These are phyloP conservation scores for Aspergillus heteromorphus DNA, from an alignment of 495 filamentous ascomycete species.

Conservation along the genomic window DNA sequence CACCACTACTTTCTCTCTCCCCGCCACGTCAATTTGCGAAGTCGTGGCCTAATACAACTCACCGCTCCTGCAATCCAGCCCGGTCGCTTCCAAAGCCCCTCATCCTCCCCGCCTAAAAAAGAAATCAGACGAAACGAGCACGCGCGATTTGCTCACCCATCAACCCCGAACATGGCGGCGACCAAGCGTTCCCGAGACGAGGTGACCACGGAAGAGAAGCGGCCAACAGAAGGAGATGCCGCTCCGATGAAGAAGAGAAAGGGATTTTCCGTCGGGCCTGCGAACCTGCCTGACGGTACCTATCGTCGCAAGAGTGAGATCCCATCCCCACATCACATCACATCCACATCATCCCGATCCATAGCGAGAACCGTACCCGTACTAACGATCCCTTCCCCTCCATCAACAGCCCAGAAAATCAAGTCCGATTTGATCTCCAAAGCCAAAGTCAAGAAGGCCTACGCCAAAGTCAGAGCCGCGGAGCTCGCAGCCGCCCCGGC, in stretches of 20 bases:
- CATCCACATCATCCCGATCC: no score
- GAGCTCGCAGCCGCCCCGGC: slow-evolving; percentile 33
- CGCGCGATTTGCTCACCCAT: not conserved
- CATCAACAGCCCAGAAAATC: slow-evolving; percentile 72
- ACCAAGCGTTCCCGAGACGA: slow-evolving; percentile 57
- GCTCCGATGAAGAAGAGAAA: slow-evolving; percentile 51
- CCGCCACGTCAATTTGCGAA: slow-evolving; percentile 1
- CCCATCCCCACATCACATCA: not conserved
- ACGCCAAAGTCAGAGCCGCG: slow-evolving; percentile 76
- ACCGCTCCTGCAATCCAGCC: not conserved
- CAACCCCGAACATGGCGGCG: slow-evolving; percentile 52
- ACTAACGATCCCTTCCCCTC: slow-evolving; percentile 14
- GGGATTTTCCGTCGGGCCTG: slow-evolving; percentile 79
- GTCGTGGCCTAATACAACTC: slow-evolving; percentile 9
- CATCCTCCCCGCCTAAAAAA: slow-evolving; percentile 3
- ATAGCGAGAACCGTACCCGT: no score
- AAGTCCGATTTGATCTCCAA: slow-evolving; percentile 87
- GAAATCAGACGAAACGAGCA: slow-evolving; percentile 2
- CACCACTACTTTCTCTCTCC: not conserved
- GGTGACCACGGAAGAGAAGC: slow-evolving; percentile 27
- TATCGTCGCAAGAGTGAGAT: slow-evolving; percentile 79
- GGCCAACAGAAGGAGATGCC: slow-evolving; percentile 39
- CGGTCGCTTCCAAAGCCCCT: not conserved
- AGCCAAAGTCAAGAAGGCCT: slow-evolving; percentile 89
- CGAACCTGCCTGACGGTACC: slow-evolving; percentile 87